A percentile compares a stretch with the other conserved stretches of the same genome.
These are phyloP conservation scores for Spergularia azorica DNA, from an alignment of 179 eudicot species.

Conservation along the genomic window DNA sequence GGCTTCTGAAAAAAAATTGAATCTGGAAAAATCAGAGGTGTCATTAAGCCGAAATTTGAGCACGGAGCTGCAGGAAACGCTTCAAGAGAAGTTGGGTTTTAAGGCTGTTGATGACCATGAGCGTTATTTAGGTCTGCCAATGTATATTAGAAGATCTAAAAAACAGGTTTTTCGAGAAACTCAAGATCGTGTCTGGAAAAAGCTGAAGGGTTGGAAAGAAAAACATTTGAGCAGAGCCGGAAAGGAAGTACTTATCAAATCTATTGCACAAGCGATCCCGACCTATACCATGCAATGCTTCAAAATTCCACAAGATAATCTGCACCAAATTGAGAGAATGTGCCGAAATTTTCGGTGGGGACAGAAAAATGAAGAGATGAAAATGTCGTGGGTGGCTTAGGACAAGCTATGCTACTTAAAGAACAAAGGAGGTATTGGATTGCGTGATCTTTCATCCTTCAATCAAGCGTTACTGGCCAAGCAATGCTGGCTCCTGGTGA, in stretches of 20 bases:
- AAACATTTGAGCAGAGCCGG: neutral
- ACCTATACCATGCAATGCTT: conserved; percentile 4
- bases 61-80: neutral
- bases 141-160: neutral
- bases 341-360: conserved; percentile 5
- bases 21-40: neutral
- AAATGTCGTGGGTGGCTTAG: neutral
- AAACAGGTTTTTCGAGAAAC: neutral
- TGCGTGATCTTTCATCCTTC: neutral
- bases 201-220: conserved; percentile 2
- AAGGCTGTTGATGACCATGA: conserved; percentile 6
- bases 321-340: neutral
- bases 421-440: neutral
- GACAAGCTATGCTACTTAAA: neutral
- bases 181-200: neutral
- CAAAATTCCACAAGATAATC: neutral
- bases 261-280: neutral
- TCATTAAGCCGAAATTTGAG: conserved; percentile 13
- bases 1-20: neutral
- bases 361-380: neutral
- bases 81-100: conserved; percentile 2
- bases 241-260: neutral
- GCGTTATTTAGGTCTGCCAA: neutral
- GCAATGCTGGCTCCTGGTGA: neutral
- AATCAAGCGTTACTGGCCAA: neutral